A percentile compares a stretch with the other conserved stretches of the same genome.
phyloP scores from a whole-genome alignment of 805 yeast species.

The Lipomyces mesembrius region DNA sequence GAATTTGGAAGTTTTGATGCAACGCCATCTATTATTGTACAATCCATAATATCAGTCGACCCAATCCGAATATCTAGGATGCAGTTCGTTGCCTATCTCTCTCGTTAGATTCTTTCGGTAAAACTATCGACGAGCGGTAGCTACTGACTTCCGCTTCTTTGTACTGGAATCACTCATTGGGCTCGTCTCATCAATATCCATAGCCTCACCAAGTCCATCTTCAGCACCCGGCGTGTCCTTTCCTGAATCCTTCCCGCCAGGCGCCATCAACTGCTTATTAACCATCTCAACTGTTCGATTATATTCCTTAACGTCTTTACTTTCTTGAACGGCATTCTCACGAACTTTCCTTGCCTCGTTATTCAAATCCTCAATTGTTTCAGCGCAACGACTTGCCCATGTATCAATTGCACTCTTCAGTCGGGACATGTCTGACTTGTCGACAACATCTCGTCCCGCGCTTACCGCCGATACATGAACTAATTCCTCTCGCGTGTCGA shows the following conservation, averaged over 20 bases:
- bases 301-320: conserved; percentile 27
- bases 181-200: conserved; percentile 41
- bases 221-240: background rate
- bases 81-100: conserved; percentile 13
- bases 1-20: background rate
- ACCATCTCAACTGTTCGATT: conserved; percentile 26
- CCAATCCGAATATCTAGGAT: background rate
- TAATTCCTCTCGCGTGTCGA: conserved; percentile 30
- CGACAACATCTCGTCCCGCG: conserved; percentile 33
- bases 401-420: conserved; percentile 21
- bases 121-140: background rate
- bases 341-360: conserved; percentile 19
- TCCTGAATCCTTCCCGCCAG: conserved; percentile 6
- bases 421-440: conserved; percentile 4
- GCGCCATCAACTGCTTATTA: conserved; percentile 20
- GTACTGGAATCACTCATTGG: conserved; percentile 30
- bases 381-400: conserved; percentile 28
- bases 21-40: background rate
- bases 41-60: background rate
- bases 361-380: conserved; percentile 19
- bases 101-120: background rate
- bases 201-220: conserved; percentile 22
- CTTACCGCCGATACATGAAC: conserved; percentile 25
- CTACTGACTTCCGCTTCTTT: conserved; percentile 34
- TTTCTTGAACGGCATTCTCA: conserved; percentile 15